These are phyloP conservation scores for Ophiostoma himal-ulmi DNA, from an alignment of 2,329 filamentous ascomycete species.

Conservation along the genomic window DNA sequence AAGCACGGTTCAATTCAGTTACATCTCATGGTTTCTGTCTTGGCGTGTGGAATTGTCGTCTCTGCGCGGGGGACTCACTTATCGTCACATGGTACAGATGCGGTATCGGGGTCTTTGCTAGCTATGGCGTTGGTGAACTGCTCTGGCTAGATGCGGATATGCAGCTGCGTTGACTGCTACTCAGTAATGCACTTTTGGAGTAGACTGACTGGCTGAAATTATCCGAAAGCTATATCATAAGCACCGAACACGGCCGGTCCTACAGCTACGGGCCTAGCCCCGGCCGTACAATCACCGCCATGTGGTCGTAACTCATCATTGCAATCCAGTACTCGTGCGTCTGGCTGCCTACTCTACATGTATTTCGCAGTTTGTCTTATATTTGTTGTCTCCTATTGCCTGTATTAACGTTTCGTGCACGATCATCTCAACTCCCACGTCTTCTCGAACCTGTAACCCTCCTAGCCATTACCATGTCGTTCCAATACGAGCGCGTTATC, in stretches of 20 bases:
- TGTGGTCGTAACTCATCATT: not conserved
- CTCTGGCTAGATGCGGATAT: not conserved
- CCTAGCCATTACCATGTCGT: not conserved
- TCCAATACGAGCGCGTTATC: not conserved
- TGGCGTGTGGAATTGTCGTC: not conserved
- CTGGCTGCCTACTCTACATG: not conserved
- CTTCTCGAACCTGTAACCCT: not conserved
- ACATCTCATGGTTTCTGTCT: not conserved
- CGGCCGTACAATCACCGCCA: not conserved
- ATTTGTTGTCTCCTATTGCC: not conserved
- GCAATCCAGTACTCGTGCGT: not conserved
- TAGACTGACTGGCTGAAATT: not conserved
- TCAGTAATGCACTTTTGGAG: not conserved
- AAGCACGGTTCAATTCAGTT: not conserved
- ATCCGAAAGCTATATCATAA: not conserved
- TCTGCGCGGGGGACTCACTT: not conserved
- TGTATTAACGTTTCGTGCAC: not conserved
- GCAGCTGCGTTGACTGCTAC: not conserved
- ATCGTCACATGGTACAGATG: not conserved
- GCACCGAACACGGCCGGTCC: not conserved
- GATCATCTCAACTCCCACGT: not conserved
- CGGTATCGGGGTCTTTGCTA: not conserved
- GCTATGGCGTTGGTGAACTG: not conserved
- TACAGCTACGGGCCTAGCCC: not conserved
- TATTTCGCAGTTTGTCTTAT: not conserved